Evolutionary conservation across 768 basidiomycete genomes (phyloP), one percentile per base, ranked within the genome.

Genomic region (Leccinum boreale): DNA sequence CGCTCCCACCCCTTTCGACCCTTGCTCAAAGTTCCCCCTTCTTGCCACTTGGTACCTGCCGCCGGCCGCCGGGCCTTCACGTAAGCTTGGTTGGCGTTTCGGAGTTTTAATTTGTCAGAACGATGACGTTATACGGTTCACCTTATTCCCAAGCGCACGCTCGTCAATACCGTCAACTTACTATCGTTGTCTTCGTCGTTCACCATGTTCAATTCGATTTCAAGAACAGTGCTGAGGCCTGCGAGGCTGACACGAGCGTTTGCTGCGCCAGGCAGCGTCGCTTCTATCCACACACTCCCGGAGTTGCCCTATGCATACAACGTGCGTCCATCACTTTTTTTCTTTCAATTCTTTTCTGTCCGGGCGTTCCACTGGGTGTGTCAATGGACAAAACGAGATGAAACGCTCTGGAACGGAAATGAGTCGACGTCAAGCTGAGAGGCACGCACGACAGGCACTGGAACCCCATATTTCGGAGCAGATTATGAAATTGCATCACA

Each of bases 401-500:
- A 39, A 10, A 39, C 9, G 39, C 39, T n/a, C 39, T 39, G 17
- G 39, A 39, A 5, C n/a, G 39, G 39, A 39, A n/a, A 39, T 39
- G 39, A 39, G 17, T n/a, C 17, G n/a, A 39, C n/a, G 39, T 39
- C 39, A 39, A 39, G n/a, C 39, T 39, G n/a, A 39, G 4, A 35
- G 9, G 14, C 45, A 46, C 39, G 28, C 29, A 36, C 53, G n/a
- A 53, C 46, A 89, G 87, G 92, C 93, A 10, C 86, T 98, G 63
- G 94, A 98, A 76, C 96, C 96, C 10, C 81, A 87, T 67, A 95
- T 99, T 73, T 90, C 90, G 2, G 80, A 84, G 64, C 83, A 94
- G 70, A 98, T 99, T 61, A 98, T 98, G 95, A 85, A 81, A 55
- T 78, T 98, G 57, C 96, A 97, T 70, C 94, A 98, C 75, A 79